Evolutionary conservation across 2,329 filamentous ascomycete genomes (phyloP).

Genomic region (Colletotrichum caudatum): DNA sequence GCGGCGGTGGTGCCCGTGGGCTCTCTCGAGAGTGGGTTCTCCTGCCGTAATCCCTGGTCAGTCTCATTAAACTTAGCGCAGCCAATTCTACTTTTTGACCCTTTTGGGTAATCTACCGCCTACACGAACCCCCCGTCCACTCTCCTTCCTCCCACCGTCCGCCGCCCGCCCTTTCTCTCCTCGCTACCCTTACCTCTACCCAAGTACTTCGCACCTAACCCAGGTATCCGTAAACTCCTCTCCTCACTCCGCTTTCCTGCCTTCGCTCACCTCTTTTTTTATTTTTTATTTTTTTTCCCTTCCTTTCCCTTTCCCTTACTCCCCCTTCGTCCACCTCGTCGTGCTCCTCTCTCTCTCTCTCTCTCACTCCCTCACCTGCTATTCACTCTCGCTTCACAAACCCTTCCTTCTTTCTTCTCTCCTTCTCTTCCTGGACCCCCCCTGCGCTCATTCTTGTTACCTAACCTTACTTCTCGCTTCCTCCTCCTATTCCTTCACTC

Average conservation of each 20-base stretch:
- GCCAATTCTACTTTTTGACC: conserved; percentile 51
- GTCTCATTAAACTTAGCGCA: conserved; percentile 58
- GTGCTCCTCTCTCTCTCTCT: conserved; percentile 16
- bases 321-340: conserved; percentile 14
- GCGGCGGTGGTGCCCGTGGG: conserved; percentile 20
- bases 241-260: conserved; percentile 32
- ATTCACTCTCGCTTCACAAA: conserved; percentile 47
- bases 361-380: conserved; percentile 34
- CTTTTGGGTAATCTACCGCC: conserved; percentile 54
- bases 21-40: conserved; percentile 28
- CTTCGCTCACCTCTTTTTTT: conserved; percentile 42
- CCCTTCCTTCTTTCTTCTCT: conserved; percentile 50
- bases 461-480: conserved; percentile 44
- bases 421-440: conserved; percentile 38
- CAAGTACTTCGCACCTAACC: neutral
- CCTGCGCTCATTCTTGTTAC: conserved; percentile 49
- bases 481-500: conserved; percentile 43
- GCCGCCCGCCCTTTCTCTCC: conserved; percentile 28
- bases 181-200: conserved; percentile 28
- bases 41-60: conserved; percentile 45
- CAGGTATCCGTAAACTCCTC: conserved; percentile 9
- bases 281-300: conserved; percentile 43
- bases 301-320: neutral
- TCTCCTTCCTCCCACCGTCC: conserved; percentile 40
- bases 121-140: conserved; percentile 45